These are phyloP conservation scores for Nephelium lappaceum DNA, from an alignment of 345 rosid genomes.

Conservation along the genomic window DNA sequence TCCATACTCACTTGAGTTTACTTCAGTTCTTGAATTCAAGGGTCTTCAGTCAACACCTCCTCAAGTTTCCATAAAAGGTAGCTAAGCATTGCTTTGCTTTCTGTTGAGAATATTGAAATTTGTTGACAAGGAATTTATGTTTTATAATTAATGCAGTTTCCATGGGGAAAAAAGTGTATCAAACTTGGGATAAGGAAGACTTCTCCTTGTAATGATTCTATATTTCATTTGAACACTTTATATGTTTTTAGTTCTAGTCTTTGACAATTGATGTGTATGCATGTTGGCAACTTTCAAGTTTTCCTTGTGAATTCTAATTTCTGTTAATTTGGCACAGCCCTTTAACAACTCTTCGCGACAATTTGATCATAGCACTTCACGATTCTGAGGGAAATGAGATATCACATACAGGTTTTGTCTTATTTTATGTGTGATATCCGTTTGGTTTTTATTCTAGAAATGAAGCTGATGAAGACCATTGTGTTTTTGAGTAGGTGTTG, in stretches of 20 bases:
- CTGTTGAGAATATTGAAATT: neutral
- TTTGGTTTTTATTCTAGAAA: constrained; percentile 1
- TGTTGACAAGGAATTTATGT: constrained; percentile 16
- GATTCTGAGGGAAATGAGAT: constrained; percentile 63
- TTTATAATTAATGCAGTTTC: constrained; percentile 54
- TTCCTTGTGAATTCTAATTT: neutral
- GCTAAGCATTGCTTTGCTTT: constrained; percentile 17
- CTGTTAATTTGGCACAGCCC: constrained; percentile 57
- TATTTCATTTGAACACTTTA: neutral
- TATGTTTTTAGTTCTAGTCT: neutral
- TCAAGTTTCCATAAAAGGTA: constrained; percentile 63
- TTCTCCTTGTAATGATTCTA: constrained; percentile 68
- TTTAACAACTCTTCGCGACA: constrained; percentile 68
- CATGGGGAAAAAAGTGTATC: constrained; percentile 77
- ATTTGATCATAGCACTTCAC: constrained; percentile 57
- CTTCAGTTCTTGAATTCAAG: constrained; percentile 62
- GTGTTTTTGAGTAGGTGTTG: constrained; percentile 53
- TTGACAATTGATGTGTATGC: neutral
- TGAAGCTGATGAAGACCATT: constrained; percentile 27
- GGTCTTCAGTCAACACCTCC: constrained; percentile 50
- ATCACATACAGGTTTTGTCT: constrained; percentile 51
- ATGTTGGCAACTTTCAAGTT: constrained; percentile 10
- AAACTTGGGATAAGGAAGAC: constrained; percentile 61
- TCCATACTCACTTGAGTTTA: constrained; percentile 7
- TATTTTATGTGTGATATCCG: neutral